Evolutionary conservation across 176 grass and related monocot genomes (phyloP), one percentile per base, ranked within the genome.

Genomic region (Avena insularis): DNA sequence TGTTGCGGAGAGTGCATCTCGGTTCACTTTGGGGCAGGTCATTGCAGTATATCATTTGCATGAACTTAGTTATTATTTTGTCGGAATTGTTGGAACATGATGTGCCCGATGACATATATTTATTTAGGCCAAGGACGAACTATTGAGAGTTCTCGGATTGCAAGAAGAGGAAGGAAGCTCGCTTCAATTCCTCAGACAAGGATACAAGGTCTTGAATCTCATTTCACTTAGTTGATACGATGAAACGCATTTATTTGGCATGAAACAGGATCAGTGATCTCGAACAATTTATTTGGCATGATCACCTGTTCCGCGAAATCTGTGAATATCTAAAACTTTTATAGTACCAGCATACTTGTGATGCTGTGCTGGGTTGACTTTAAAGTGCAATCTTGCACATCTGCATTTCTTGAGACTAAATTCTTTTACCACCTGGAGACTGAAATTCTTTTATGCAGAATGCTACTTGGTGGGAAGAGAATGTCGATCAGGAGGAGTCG

Each of bases 391-490:
- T 47, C 23, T 23, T 23, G 55, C 55, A 8, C 51, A 64, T 10
- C 20, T 87, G 17, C 21, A 50, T 43, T 84, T 89, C 4, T 9
- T 64, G 15, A 47, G 29, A 59, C 23, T 23, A 23, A 23, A 23
- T 23, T 23, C 11, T 65, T 79, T 78, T 19, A 80, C 54, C 73
- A 25, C 23, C 23, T 23, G 23, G 23, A 23, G 23, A 23, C 23
- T 23, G 23, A 23, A 23, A 23, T 23, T 23, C 23, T 23, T 23
- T 23, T 23, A 23, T 23, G 75, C 82, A 98, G 97, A 98, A 93
- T 87, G 97, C 97, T 62, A 98, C 97, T 69, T 98, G 97, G 97
- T 98, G 97, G 97, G 97, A 98, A 56, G 97, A 98, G 71, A 91
- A 87, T 87, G 80, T 83, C 6, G 92, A 98, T 86, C 85, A 93